Conservation (phyloP, 306 rosid genomes). For the Fragaria nilgerrensis region DNA sequence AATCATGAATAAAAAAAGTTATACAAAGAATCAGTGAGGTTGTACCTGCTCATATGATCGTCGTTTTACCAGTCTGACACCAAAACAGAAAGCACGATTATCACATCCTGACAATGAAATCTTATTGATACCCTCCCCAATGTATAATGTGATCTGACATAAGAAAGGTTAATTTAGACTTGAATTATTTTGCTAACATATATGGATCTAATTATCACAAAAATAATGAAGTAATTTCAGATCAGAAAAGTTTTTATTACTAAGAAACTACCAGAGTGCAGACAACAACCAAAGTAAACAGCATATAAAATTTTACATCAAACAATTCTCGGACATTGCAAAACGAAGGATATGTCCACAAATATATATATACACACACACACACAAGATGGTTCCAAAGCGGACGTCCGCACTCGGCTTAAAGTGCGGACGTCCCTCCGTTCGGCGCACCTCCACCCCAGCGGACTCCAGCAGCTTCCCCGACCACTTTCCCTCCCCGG, state of each 20-base stretch:
- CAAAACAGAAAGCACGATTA: constrained; percentile 84
- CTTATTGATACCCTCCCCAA: constrained; percentile 81
- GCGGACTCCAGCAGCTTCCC: no score
- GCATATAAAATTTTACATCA: not conserved
- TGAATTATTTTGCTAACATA: not conserved
- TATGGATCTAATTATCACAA: not conserved
- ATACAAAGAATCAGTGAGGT: constrained; percentile 5
- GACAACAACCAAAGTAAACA: not conserved
- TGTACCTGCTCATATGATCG: constrained; percentile 77
- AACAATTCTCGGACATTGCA: not conserved
- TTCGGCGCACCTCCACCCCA: no score
- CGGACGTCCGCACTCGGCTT: no score
- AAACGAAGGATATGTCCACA: not conserved
- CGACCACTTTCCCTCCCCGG: no score
- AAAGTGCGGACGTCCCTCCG: no score
- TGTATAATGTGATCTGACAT: constrained; percentile 67
- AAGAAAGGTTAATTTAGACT: constrained; percentile 15
- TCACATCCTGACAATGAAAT: constrained; percentile 78
- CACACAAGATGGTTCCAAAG: no score
- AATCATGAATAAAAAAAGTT: not conserved
- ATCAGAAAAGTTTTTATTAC: not conserved
- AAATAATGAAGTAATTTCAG: not conserved
- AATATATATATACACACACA: not conserved
- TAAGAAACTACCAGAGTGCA: not conserved
- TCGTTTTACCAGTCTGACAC: constrained; percentile 87